Evolutionary conservation across 441 rosid genomes (phyloP), one percentile per base, ranked within the genome.

Genomic region (Gossypium lobatum): DNA sequence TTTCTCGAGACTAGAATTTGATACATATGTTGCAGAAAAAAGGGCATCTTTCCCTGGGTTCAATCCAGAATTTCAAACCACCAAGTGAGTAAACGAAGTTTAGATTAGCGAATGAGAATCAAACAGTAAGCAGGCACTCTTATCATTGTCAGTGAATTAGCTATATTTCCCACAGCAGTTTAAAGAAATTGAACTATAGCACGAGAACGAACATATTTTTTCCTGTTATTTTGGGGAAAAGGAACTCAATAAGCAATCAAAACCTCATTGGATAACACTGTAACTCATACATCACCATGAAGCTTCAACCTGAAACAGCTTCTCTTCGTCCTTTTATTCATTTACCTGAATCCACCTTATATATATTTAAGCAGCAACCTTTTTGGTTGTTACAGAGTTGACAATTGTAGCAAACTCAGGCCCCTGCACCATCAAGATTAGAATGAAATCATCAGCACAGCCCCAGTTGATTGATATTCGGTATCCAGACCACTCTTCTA

Each of bases 381-480:
- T 95, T 89, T 91, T 95, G 9, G 89, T 83, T 64, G 91, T 91
- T 75, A 87, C 93, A 14, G 98, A 93, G 84, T 95, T 95, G 85
- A 93, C 82, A 70, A 95, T 95, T 78, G 90, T 87, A 6, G 97
- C 97, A 78, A 95, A 95, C 86, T 93, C 97, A 1, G 96, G 93
- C 54, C 99, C 97, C 99, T 95, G 87, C 84, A 75, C 57, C 52
- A 75, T n/a, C 63, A 18, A 74, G 58, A 26, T 54, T 58, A 37
- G 16, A 52, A 73, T 31, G 14, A 34, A 14, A 23, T 64, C n/a
- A 64, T 66, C 26, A 16, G 16, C 39, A 39, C n/a, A 14, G 23
- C n/a, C 52, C 64, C 52, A 17, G 20, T 11, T 10, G 73, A 50
- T 53, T 3, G 60, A 34, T 55, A 70, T 18, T 46, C 21, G 17